A percentile compares a stretch with the other conserved stretches of the same genome.
These are phyloP conservation scores for Hordeum pubiflorum DNA, from an alignment of 202 grass and related monocot genomes.

Conservation along the genomic window DNA sequence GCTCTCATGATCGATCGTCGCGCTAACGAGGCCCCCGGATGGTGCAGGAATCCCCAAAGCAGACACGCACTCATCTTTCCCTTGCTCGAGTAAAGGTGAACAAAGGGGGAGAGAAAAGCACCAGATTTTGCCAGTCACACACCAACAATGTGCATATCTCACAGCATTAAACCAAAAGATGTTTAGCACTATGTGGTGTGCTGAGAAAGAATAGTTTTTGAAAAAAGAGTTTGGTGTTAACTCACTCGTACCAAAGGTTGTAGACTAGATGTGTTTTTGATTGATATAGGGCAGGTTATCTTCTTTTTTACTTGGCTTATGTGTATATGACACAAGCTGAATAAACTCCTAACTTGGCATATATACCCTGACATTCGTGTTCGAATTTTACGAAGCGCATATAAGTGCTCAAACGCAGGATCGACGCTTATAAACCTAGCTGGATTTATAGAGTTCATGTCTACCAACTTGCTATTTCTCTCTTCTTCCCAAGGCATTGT, in stretches of 20 bases:
- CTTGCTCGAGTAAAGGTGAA: not conserved
- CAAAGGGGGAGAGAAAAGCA: not conserved
- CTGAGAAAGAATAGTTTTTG: not conserved
- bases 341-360: too few species aligned
- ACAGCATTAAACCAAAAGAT: conserved; percentile 26
- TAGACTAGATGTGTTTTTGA: not conserved
- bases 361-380: not conserved
- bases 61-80: not conserved
- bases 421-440: not conserved
- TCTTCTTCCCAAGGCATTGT: not conserved
- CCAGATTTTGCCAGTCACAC: not conserved
- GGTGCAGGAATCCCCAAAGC: conserved; percentile 12
- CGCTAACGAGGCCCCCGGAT: conserved; percentile 15
- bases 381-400: not conserved
- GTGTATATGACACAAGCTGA: too few species aligned
- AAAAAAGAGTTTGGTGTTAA: not conserved
- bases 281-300: not conserved
- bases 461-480: not conserved
- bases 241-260: conserved; percentile 1
- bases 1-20: not conserved
- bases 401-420: not conserved
- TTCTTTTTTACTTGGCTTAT: not conserved
- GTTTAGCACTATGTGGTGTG: not conserved
- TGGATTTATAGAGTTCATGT: too few species aligned
- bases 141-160: not conserved